Base-by-base conservation (phyloP, 495 filamentous ascomycete genomes). In the Daldinia childiae region DNA sequence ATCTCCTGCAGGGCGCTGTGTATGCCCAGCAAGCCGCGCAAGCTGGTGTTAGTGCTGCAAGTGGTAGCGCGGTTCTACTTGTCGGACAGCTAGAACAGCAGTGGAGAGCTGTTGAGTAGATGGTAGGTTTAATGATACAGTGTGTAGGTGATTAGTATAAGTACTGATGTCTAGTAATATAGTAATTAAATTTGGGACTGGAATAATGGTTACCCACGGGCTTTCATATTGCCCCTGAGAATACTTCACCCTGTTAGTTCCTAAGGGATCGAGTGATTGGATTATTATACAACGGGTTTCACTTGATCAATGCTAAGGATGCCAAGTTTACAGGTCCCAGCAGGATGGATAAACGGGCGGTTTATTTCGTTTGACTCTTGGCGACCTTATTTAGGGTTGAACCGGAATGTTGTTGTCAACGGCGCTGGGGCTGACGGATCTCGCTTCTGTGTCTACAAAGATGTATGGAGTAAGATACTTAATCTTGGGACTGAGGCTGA, bases 101-200 rank as follows among this genome's bases (percentile, higher is more conserved):
- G 34, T 74, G 74, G 67, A 71, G 67, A 51, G 64, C 63, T 15
- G 74, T 68, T 58, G 74, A 74, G 21, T 76, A 43, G 36, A 24
- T 41, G 9, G 15, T 41, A 9, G 4, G 5, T 30, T n/a, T 55
- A 30, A 5, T 30, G 24, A 30, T 15, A 30, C 6, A 2, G 30
- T 8, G n/a, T 9, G 14, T 43, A 41, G 17, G 24, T 54, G 12
- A 17, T 29, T 29, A 30, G 24, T 26, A n/a, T 54, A n/a, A n/a
- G n/a, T n/a, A 30, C 34, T 36, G 3, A 36, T 14, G 12, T 36
- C 43, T 48, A 9, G 43, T 24, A 48, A 41, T 41, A 41, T 24
- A 24, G 19, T 48, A 45, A 8, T 45, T n/a, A 45, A 19, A 19
- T 45, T 19, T 17, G 17, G 3, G 39, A 41, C n/a, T 41, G 6